Conservation (phyloP, 345 rosid species). For the Ceriops tagal region DNA sequence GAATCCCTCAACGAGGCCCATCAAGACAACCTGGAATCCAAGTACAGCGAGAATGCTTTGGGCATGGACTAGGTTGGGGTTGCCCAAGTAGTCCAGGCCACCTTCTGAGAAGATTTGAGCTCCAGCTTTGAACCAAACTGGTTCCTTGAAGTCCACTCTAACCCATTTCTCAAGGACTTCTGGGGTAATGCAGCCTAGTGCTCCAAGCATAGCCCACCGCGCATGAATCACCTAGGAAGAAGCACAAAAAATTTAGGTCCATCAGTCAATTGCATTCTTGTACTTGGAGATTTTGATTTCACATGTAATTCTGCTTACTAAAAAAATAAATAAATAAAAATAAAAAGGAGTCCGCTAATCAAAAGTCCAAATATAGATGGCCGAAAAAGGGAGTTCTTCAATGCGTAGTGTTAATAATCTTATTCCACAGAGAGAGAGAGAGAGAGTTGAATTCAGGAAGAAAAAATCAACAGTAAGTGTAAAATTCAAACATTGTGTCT, state of each 20-base stretch:
- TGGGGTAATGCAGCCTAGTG: conserved; percentile 92
- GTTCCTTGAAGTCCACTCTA: conserved; percentile 82
- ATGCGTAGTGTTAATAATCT: no score
- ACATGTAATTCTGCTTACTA: no score
- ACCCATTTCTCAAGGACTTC: conserved; percentile 85
- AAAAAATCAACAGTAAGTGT: no score
- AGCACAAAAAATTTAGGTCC: not conserved
- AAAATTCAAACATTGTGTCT: no score
- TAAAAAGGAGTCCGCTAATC: no score
- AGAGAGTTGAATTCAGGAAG: no score
- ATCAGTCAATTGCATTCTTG: no score
- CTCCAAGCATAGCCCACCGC: conserved; percentile 97
- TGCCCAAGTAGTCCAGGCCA: conserved; percentile 94
- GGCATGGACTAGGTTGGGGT: conserved; percentile 96
- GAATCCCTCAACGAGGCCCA: conserved; percentile 93
- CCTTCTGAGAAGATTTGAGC: conserved; percentile 98
- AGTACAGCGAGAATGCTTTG: conserved; percentile 95
- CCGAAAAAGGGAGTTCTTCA: no score
- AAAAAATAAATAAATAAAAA: no score
- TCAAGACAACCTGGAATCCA: conserved; percentile 80
- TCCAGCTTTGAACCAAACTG: conserved; percentile 98
- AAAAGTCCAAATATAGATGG: no score
- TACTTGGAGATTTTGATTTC: no score
- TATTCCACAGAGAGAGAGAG: no score
- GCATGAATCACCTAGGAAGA: conserved; percentile 72